These are phyloP conservation scores for Veloporphyrellus conicus DNA, from an alignment of 1,284 basidiomycete genomes.

Conservation along the genomic window DNA sequence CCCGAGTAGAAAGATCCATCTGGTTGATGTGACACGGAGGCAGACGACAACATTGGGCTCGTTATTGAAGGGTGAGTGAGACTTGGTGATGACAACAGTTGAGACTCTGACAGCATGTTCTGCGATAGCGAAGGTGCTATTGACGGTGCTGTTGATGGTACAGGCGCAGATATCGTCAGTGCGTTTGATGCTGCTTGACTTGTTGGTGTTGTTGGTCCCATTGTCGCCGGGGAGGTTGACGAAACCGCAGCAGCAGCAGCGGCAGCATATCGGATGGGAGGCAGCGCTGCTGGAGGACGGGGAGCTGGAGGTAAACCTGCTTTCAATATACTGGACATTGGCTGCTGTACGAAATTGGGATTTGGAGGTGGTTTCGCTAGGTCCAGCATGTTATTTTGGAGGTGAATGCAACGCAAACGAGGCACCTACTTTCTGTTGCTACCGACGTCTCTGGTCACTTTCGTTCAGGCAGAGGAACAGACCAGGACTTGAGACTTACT, in stretches of 20 bases:
- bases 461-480: constrained; percentile 4
- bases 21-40: constrained; percentile 65
- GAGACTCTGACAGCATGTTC: constrained; percentile 43
- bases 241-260: constrained; percentile 84
- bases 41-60: constrained; percentile 73
- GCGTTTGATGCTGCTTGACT: constrained; percentile 33
- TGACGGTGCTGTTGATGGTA: constrained; percentile 38
- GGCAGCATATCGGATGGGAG: constrained; percentile 87
- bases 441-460: constrained; percentile 42
- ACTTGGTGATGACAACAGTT: constrained; percentile 65
- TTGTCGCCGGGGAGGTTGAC: constrained; percentile 20
- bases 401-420: constrained; percentile 24
- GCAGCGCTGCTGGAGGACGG: constrained; percentile 54
- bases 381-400: constrained; percentile 21
- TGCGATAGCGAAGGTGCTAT: constrained; percentile 39
- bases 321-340: constrained; percentile 79
- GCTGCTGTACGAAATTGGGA: constrained; percentile 74
- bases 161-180: constrained; percentile 28
- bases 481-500: constrained; percentile 44
- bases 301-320: constrained; percentile 55
- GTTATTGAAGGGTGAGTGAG: constrained; percentile 74
- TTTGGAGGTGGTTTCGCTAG: constrained; percentile 73
- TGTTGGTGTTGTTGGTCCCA: constrained; percentile 36
- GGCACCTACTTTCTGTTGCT: constrained; percentile 43
- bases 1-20: constrained; percentile 69